Base-by-base conservation (phyloP, 768 basidiomycete genomes). In the Gautieria morchelliformis region DNA sequence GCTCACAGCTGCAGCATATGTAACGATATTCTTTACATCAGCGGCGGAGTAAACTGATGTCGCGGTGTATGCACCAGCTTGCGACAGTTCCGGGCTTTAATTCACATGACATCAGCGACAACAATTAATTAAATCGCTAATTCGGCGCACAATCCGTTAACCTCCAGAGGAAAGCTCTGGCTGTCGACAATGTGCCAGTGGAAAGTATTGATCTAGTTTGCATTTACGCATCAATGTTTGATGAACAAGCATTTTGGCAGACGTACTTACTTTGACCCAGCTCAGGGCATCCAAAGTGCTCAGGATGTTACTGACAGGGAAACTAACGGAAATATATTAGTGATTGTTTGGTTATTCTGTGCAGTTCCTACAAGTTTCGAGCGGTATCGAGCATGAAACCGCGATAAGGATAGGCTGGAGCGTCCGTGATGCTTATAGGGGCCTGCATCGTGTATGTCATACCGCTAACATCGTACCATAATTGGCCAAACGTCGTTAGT, bases 141-240 rank as follows among this genome's bases (percentile, higher is more conserved):
- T n/a, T 47, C 32, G 11, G 20, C 53, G 22, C 47, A 57, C 56
- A 79, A 84, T 10, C 75, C 76, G 3, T 79, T 72, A 19, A 92
- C 70, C 40, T 78, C 73, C 15, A 93, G 74, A 1, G 91, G 89
- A 73, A 88, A 93, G 37, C 81, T 83, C 63, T 93, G 88, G 54
- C 83, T 81, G 69, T 93, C 91, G 37, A 82, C 82, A 57, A 89
- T 74, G 64, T 93, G 91, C 90, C 89, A 93, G 61, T 93, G 88
- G 63, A 93, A 79, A 1, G 79, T 81, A 68, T 84, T 90, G 50
- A 89, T 78, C 82, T 84, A 48, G 19, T 27, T 2, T 27, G 42
- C 33, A 55, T 14, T 60, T 57, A 24, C 52, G 41, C 14, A 56
- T 55, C 10, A 56, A 56, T 10, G 19, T 3, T n/a, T 24, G 9